These are phyloP conservation scores for Populus pruinosa DNA, from an alignment of 345 rosid species.

Conservation along the genomic window DNA sequence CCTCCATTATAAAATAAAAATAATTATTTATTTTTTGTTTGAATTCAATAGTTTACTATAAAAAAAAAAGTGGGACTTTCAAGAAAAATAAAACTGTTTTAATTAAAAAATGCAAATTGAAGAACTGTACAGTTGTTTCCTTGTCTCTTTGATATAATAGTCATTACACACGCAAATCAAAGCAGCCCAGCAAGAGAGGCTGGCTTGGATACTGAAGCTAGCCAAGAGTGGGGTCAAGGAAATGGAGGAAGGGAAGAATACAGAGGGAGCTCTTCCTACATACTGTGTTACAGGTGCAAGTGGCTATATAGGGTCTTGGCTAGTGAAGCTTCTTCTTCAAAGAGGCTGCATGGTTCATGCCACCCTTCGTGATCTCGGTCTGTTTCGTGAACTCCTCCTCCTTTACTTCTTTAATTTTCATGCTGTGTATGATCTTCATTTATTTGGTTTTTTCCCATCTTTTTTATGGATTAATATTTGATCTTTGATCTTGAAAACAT, in stretches of 20 bases:
- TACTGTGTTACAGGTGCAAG: constrained; percentile 78
- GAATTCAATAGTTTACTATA: too few relatives aligned
- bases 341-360: constrained; percentile 68
- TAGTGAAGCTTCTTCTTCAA: constrained; percentile 66
- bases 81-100: too few relatives aligned
- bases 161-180: too few relatives aligned
- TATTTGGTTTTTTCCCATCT: background rate
- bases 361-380: constrained; percentile 65
- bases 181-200: too few relatives aligned
- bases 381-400: background rate
- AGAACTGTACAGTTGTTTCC: too few relatives aligned
- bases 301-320: constrained; percentile 78
- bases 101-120: too few relatives aligned
- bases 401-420: background rate
- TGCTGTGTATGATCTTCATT: background rate
- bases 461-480: background rate
- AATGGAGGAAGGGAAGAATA: constrained; percentile 18
- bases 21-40: too few relatives aligned
- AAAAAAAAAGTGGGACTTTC: too few relatives aligned
- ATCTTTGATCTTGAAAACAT: background rate
- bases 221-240: background rate
- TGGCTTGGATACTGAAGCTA: too few relatives aligned
- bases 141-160: too few relatives aligned
- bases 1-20: too few relatives aligned
- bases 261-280: constrained; percentile 12